Evolutionary conservation across 106 monocot species (phyloP), one percentile per base, ranked within the genome.

Genomic region (Agapanthus africanus): DNA sequence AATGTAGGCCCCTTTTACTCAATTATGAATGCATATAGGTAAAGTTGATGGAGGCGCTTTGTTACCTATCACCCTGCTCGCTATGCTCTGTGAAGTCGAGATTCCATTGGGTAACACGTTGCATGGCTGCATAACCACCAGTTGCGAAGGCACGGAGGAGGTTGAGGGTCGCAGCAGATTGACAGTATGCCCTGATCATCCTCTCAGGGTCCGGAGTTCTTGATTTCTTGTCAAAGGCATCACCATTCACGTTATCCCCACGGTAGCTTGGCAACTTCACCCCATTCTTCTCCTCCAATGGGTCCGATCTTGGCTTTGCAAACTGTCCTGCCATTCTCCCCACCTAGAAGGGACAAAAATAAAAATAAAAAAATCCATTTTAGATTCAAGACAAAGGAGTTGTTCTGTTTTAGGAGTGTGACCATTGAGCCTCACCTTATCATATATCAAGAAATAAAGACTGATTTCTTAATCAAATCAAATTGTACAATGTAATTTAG

Each of bases 301-400:
- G 18, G 13, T 77, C 82, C 2, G 82, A 82, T 18, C 82, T 77
- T 11, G 73, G 87, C 87, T 87, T 87, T 30, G 87, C 87, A 59
- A 87, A 87, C 50, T 87, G 87, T 60, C 87, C 87, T n/a, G 87
- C 87, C 87, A 87, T 87, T 41, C 87, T 87, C 44, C 83, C 87
- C 34, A 83, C 87, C 87, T 87, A 59, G 23, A 40, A 15, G 0
- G 13, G 42, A 66, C 18, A 66, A 26, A 66, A 27, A 23, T 23
- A 32, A 9, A 39, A n/a, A 32, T 22, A 47, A 13, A 47, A 13
- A 38, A 22, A 32, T n/a, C n/a, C n/a, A n/a, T n/a, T n/a, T n/a
- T n/a, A n/a, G n/a, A n/a, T n/a, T n/a, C n/a, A n/a, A n/a, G n/a
- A n/a, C n/a, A n/a, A n/a, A n/a, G n/a, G n/a, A n/a, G n/a, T n/a